phyloP scores from a whole-genome alignment of 2,329 filamentous ascomycete genomes.

The Claviceps monticola region DNA sequence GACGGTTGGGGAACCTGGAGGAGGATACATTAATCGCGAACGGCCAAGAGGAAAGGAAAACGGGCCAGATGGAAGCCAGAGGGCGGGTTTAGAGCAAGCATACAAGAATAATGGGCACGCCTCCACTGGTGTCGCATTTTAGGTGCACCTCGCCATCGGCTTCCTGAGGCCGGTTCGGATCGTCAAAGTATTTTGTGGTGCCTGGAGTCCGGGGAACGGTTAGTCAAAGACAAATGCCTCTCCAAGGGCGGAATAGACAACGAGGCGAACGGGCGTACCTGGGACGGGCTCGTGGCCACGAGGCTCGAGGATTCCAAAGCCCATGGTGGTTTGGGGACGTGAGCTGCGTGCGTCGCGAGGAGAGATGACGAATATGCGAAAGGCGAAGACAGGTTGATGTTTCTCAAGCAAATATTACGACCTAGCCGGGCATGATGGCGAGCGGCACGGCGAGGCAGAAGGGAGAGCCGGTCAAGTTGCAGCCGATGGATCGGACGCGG shows the following conservation, averaged over 20 bases:
- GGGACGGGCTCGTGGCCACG: conserved; percentile 55
- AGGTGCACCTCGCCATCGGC: conserved; percentile 32
- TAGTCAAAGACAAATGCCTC: neutral
- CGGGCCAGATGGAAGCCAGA: no score
- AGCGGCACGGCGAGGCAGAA: neutral
- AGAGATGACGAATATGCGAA: neutral
- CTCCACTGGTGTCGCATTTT: conserved; percentile 59
- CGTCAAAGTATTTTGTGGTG: conserved; percentile 52
- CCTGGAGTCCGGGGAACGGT: conserved; percentile 23
- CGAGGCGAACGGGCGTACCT: conserved; percentile 34
- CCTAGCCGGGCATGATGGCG: neutral
- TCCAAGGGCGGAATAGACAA: neutral
- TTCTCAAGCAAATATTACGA: neutral
- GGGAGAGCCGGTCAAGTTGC: no score
- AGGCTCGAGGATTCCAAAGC: conserved; percentile 59
- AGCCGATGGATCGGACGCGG: no score
- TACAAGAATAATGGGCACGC: conserved; percentile 62
- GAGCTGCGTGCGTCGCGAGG: neutral
- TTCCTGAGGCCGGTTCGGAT: conserved; percentile 33
- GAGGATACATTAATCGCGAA: neutral
- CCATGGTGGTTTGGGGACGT: conserved; percentile 16
- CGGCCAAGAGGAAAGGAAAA: no score
- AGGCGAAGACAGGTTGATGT: neutral
- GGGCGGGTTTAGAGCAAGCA: conserved; percentile 5
- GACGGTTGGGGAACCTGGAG: conserved; percentile 61